A percentile compares a stretch with the other conserved stretches of the same genome.
These are phyloP conservation scores for Pythium phragmiticola DNA, from an alignment of 352 stramenopile genomes.

Conservation along the genomic window DNA sequence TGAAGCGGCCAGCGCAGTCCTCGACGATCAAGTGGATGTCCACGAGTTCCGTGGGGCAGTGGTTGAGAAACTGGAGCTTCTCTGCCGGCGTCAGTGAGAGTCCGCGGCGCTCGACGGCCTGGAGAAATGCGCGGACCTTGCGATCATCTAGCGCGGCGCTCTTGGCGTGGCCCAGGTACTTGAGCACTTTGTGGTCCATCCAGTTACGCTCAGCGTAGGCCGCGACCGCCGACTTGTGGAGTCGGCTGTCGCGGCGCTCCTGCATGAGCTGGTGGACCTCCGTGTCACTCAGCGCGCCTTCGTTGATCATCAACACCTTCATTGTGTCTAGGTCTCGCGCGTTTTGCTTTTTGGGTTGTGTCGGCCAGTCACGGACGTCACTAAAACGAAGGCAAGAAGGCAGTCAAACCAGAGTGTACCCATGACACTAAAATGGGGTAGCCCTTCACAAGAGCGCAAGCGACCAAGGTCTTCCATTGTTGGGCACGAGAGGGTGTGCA, in stretches of 20 bases:
- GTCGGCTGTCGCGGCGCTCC: constrained; percentile 71
- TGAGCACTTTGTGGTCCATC: constrained; percentile 90
- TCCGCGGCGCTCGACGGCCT: constrained; percentile 40
- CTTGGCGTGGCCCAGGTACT: constrained; percentile 76
- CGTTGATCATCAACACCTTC: constrained; percentile 85
- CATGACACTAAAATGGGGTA: neutral
- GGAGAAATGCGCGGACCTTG: constrained; percentile 62
- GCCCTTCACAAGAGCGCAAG: no score
- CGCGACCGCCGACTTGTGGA: constrained; percentile 75
- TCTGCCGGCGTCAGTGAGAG: constrained; percentile 64
- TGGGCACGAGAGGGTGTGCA: no score
- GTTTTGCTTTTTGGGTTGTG: neutral
- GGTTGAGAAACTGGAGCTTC: constrained; percentile 87
- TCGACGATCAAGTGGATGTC: constrained; percentile 85
- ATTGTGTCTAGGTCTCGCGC: constrained; percentile 29
- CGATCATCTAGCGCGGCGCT: constrained; percentile 48
- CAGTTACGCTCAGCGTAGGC: constrained; percentile 86
- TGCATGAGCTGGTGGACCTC: constrained; percentile 82
- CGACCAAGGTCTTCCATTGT: no score
- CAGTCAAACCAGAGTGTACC: constrained; percentile 4
- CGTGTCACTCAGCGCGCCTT: constrained; percentile 75
- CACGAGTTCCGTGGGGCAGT: constrained; percentile 78
- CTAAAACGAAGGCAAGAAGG: neutral
- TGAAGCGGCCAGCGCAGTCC: constrained; percentile 78
- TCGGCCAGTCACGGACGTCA: constrained; percentile 11